phyloP scores from a whole-genome alignment of 2,329 filamentous ascomycete species.

The Neonectria magnoliae region DNA sequence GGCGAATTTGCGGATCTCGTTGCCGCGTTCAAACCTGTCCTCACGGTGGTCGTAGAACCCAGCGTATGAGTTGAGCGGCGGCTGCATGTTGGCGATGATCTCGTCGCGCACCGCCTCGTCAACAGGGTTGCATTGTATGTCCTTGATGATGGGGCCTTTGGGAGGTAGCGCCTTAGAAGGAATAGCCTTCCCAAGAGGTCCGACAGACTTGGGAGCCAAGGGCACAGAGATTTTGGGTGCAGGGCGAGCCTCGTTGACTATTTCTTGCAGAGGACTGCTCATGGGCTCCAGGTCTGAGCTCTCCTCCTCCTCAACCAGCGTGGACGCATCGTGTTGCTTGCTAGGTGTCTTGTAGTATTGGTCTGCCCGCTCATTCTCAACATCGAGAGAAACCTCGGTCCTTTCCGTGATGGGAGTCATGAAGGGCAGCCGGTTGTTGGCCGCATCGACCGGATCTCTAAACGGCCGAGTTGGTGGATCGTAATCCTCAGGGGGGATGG shows the following conservation, averaged over 20 bases:
- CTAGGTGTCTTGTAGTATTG: conserved; percentile 79
- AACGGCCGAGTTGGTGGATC: conserved; percentile 81
- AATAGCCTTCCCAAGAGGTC: conserved; percentile 46
- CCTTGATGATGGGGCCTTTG: conserved; percentile 81
- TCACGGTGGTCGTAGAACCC: conserved; percentile 82
- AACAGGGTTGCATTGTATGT: conserved; percentile 88
- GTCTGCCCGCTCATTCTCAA: conserved; percentile 69
- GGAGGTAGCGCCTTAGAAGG: conserved; percentile 54
- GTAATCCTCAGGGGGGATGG: conserved; percentile 86
- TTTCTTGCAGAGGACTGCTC: conserved; percentile 80
- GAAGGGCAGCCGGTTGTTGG: conserved; percentile 92
- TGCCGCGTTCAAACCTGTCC: conserved; percentile 71
- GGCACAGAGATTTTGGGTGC: conserved; percentile 63
- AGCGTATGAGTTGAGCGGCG: conserved; percentile 76
- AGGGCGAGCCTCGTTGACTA: conserved; percentile 63
- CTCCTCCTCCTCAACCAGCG: conserved; percentile 45
- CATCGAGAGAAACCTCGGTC: conserved; percentile 86
- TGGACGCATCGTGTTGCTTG: conserved; percentile 55
- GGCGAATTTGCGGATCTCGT: conserved; percentile 84
- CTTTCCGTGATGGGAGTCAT: conserved; percentile 99
- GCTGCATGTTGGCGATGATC: conserved; percentile 79
- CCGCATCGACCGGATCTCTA: conserved; percentile 80
- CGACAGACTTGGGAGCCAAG: conserved; percentile 53
- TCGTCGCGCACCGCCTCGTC: conserved; percentile 77
- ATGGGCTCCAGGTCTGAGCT: conserved; percentile 52